Evolutionary conservation across 306 rosid species (phyloP), one percentile per base, ranked within the genome.

Genomic region (Cicer judaicum): DNA sequence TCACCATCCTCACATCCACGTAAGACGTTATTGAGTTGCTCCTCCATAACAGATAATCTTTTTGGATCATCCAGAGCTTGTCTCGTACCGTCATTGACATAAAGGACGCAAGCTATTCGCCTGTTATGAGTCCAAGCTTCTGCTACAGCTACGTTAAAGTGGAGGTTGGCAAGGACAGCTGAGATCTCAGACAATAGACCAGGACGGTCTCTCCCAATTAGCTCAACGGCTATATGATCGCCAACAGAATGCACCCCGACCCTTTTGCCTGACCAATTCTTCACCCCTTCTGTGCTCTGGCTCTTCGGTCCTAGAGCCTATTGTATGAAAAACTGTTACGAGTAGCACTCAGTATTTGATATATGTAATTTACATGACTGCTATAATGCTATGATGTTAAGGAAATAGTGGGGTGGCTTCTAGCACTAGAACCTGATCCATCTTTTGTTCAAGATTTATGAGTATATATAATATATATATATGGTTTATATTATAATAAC

Each of bases 231-330:
- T 41, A 87, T 86, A 66, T 87, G 87, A 44, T 86, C 90, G 36
- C 92, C 92, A 24, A 82, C 60, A 2, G 91, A 83, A 73, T 86
- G 94, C 68, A 87, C 84, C 5, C 88, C 94, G 12, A 89, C 89
- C 42, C 55, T 64, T 68, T 87, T 87, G 19, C 88, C 92, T 44
- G 85, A 82, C 83, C 86, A 82, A 68, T 79, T 77, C 77, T 85
- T 87, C 50, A 54, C 79, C 38, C 82, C 82, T 57, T 84, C 89
- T 19, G 66, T 85, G 61, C 41, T 80, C 57, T 87, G 80, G 34
- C 88, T 81, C 85, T 85, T 91, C 71, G 92, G 94, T 85, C 94
- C 97, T 80, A 89, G 82, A 76, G 97, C 87, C 97, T 87, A 69
- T 79, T 48, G 74, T 46, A 74, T 73, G 71, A 42, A 84, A 72